Percentiles rank a stretch among this genome's conserved stretches.
Conservation (phyloP, 148 eudicot species). For the Talinum fruticosum region DNA sequence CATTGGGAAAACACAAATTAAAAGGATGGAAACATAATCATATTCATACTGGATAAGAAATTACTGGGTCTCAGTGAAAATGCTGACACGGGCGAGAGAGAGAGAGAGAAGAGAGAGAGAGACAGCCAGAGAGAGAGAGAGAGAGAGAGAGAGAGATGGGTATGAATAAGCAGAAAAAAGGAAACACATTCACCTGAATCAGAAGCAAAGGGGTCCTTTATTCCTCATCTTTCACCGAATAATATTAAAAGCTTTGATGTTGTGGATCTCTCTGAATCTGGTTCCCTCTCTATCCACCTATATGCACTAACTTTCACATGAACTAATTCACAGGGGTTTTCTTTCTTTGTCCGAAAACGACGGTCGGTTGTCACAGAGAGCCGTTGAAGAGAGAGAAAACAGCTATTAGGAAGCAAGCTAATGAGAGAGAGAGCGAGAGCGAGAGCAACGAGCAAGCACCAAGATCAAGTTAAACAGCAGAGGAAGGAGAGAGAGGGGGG, state of each 20-base stretch:
- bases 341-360: constrained; percentile 29
- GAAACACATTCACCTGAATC: constrained; percentile 39
- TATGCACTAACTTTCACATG: constrained; percentile 34
- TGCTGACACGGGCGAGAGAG: background rate
- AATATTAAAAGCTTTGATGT: constrained; percentile 9
- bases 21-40: background rate
- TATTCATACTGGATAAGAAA: constrained; percentile 11
- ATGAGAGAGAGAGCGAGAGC: background rate
- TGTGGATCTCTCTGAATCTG: constrained; percentile 7
- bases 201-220: constrained; percentile 31
- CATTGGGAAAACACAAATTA: constrained; percentile 8
- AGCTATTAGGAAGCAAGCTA: background rate
- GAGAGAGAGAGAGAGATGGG: background rate
- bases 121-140: no score
- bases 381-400: constrained; percentile 18
- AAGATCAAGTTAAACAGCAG: background rate
- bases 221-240: constrained; percentile 20
- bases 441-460: background rate
- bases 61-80: constrained; percentile 9
- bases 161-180: constrained; percentile 15
- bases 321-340: constrained; percentile 21
- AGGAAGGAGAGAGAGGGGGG: background rate
- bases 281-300: background rate
- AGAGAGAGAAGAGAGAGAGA: background rate
- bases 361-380: constrained; percentile 18